Percentiles rank a stretch among this genome's conserved stretches.
Conservation (phyloP, 768 basidiomycete species). For the Pleurotus salmoneostramineus region DNA sequence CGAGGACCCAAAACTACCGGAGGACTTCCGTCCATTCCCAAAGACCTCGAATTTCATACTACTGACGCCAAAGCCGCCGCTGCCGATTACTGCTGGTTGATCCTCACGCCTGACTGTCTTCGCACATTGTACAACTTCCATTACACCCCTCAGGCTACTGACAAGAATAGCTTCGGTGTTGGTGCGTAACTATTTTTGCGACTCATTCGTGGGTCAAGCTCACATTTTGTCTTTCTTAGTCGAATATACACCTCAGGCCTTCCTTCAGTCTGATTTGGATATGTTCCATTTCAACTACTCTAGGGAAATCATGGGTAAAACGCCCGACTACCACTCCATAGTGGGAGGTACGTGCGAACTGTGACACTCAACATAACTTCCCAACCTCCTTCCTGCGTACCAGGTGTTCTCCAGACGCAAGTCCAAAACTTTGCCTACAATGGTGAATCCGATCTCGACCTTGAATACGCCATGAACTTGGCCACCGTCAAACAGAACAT, state of each 20-base stretch:
- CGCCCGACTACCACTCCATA: constrained; percentile 26
- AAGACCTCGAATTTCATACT: constrained; percentile 15
- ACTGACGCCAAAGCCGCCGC: background rate
- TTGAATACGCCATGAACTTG: constrained; percentile 52
- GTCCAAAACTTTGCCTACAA: constrained; percentile 39
- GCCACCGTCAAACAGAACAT: constrained; percentile 34
- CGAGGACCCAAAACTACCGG: constrained; percentile 21
- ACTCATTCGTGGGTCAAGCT: background rate
- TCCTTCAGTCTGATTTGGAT: constrained; percentile 39
- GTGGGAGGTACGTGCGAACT: constrained; percentile 22
- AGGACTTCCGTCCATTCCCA: constrained; percentile 12
- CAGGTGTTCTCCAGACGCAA: constrained; percentile 41
- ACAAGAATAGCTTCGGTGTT: constrained; percentile 33
- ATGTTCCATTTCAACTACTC: constrained; percentile 35
- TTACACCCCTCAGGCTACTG: constrained; percentile 23
- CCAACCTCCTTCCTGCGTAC: background rate
- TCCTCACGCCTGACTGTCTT: constrained; percentile 34
- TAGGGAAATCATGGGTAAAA: constrained; percentile 23
- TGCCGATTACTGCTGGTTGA: constrained; percentile 21
- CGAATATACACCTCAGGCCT: constrained; percentile 50
- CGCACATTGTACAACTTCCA: constrained; percentile 32
- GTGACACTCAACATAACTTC: too few species aligned
- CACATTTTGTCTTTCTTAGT: constrained; percentile 23
- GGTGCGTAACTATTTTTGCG: constrained; percentile 16
- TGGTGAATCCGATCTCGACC: constrained; percentile 55